These are phyloP conservation scores for Sanghuangporus weigelae DNA, from an alignment of 1,284 basidiomycete species.

Conservation along the genomic window DNA sequence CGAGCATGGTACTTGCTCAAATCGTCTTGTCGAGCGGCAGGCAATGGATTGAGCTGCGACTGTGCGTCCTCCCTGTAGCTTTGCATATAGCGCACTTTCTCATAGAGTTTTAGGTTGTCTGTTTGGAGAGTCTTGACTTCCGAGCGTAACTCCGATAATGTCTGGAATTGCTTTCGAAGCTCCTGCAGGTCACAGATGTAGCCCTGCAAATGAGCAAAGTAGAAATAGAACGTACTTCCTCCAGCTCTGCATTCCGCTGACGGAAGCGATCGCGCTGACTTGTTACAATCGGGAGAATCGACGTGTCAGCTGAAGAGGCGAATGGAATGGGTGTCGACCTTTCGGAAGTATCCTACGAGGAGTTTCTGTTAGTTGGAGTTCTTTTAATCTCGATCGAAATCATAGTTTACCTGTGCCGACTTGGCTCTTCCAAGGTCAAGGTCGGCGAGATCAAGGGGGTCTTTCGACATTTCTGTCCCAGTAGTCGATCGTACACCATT, in stretches of 20 bases:
- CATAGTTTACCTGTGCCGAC: slow-evolving; percentile 28
- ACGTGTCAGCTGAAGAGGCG: slow-evolving; percentile 74
- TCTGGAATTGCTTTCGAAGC: slow-evolving; percentile 88
- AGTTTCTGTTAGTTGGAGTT: neutral
- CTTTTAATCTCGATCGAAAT: neutral
- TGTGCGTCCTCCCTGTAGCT: slow-evolving; percentile 77
- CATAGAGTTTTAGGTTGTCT: slow-evolving; percentile 93
- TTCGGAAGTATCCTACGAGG: slow-evolving; percentile 36
- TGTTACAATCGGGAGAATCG: slow-evolving; percentile 93
- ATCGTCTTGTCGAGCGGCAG: slow-evolving; percentile 54
- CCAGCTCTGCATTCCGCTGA: slow-evolving; percentile 91
- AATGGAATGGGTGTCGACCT: slow-evolving; percentile 63
- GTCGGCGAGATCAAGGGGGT: slow-evolving; percentile 55
- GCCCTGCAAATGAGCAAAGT: neutral
- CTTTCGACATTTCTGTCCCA: slow-evolving; percentile 24
- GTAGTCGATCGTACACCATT: slow-evolving; percentile 22
- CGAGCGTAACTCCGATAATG: slow-evolving; percentile 83
- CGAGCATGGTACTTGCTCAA: slow-evolving; percentile 85
- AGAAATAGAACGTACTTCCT: slow-evolving; percentile 58
- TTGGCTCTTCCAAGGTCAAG: slow-evolving; percentile 65
- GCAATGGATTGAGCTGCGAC: slow-evolving; percentile 64
- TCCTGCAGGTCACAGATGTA: slow-evolving; percentile 48
- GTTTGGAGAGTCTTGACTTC: slow-evolving; percentile 87
- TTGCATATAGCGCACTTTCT: slow-evolving; percentile 96
- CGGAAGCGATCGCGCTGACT: slow-evolving; percentile 95